Conservation (phyloP, 2,329 filamentous ascomycete species). For the Harringtonia lauricola region DNA sequence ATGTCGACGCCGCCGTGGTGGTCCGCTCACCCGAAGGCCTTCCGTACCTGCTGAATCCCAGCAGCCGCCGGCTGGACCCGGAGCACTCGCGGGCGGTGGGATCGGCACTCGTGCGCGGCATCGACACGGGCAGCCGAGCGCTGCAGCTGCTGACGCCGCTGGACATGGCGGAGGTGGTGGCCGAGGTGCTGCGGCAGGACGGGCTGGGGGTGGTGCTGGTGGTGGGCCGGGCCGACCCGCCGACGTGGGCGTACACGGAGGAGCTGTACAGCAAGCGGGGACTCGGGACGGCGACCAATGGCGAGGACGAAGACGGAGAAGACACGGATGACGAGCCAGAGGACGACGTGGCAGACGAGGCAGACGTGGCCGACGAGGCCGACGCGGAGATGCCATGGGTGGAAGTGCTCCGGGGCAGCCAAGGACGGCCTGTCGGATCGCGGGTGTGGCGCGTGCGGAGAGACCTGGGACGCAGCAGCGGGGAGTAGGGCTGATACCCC, state of each 20-base stretch:
- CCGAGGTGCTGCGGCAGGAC: slow-evolving; percentile 9
- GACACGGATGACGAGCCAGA: slow-evolving; percentile 23
- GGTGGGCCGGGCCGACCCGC: slow-evolving; percentile 56
- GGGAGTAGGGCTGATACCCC: background rate
- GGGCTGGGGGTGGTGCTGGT: slow-evolving; percentile 49
- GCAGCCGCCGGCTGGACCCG: slow-evolving; percentile 48
- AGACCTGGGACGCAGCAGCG: slow-evolving; percentile 36
- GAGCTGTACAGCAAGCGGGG: slow-evolving; percentile 32
- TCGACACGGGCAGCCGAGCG: slow-evolving; percentile 41
- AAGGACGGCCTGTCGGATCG: slow-evolving; percentile 46
- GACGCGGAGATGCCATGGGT: slow-evolving; percentile 42
- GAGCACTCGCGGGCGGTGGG: slow-evolving; percentile 47
- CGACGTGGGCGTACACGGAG: slow-evolving; percentile 60
- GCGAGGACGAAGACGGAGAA: slow-evolving; percentile 16
- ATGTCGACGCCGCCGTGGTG: slow-evolving; percentile 15
- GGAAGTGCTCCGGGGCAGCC: slow-evolving; percentile 41
- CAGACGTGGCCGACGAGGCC: slow-evolving; percentile 5
- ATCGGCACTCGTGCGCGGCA: slow-evolving; percentile 57
- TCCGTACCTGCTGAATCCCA: slow-evolving; percentile 48
- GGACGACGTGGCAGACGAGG: slow-evolving; percentile 18
- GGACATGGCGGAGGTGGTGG: background rate
- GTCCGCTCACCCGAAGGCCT: slow-evolving; percentile 40
- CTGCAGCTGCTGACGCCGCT: slow-evolving; percentile 58
- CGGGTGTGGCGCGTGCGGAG: slow-evolving; percentile 53
- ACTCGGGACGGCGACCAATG: background rate